A percentile compares a stretch with the other conserved stretches of the same genome.
Evolutionary conservation across 2,329 filamentous ascomycete species (phyloP).

Genomic region (Alternaria alternata): DNA sequence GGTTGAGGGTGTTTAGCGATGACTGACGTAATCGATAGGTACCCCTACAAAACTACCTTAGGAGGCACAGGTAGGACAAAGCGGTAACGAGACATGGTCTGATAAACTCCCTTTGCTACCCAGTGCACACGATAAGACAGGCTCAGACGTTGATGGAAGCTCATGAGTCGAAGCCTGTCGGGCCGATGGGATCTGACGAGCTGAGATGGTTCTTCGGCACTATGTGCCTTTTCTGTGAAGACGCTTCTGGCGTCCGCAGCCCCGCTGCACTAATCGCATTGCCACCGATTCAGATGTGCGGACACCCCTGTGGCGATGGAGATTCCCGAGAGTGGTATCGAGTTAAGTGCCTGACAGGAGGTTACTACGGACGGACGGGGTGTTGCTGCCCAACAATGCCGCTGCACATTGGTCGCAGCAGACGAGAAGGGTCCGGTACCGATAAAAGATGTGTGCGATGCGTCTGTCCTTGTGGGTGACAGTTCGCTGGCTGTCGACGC

Average conservation of each 20-base stretch:
- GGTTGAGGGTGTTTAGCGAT: slow-evolving; percentile 6
- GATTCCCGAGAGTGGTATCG: slow-evolving; percentile 25
- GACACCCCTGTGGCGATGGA: slow-evolving; percentile 17
- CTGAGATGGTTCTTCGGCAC: slow-evolving; percentile 23
- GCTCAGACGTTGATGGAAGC: slow-evolving; percentile 1
- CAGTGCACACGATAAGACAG: slow-evolving; percentile 8
- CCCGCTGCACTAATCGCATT: slow-evolving; percentile 25
- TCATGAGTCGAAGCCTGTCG: slow-evolving; percentile 10
- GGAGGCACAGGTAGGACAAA: background rate
- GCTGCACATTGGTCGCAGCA: background rate
- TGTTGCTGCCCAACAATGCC: slow-evolving; percentile 21
- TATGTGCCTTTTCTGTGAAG: slow-evolving; percentile 9
- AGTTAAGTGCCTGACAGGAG: slow-evolving; percentile 6
- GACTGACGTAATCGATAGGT: slow-evolving; percentile 10
- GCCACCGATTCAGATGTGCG: slow-evolving; percentile 26
- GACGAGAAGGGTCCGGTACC: slow-evolving; percentile 2
- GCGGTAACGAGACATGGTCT: background rate
- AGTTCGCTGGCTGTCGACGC: slow-evolving; percentile 18
- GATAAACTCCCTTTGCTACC: background rate
- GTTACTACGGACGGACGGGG: background rate
- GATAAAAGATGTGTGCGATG: background rate
- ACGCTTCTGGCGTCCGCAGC: slow-evolving; percentile 21
- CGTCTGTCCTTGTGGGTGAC: slow-evolving; percentile 10
- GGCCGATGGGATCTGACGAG: slow-evolving; percentile 21
- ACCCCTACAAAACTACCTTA: background rate